Base-by-base conservation (phyloP, 2,329 filamentous ascomycete species). In the Penicillium janthinellum region DNA sequence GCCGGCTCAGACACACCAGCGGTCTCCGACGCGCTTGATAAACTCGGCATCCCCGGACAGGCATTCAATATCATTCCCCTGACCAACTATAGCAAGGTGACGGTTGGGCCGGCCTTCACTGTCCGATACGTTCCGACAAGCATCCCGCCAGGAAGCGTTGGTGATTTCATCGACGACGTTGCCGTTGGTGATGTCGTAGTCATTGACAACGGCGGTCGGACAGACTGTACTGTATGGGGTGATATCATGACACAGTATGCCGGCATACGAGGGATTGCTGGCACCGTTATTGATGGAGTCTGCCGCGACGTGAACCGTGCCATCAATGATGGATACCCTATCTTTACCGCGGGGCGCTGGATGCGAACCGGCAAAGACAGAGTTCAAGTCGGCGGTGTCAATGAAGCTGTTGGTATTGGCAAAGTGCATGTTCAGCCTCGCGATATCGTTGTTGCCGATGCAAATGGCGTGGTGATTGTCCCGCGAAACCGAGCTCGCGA, bases 181-280 rank as follows among this genome's bases (percentile, higher is more conserved):
- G 70, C 70, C 5, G 34, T 53, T 1, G 67, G 71, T 0, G 72
- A 75, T 54, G 49, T 75, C 0, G 65, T 75, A 0, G 71, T 75
- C 1, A 75, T 75, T 35, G 72, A 74, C 49, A 75, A 75, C 11
- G 64, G 67, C 3, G 71, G 72, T 14, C 72, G 73, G 37, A 75
- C 64, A 0, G 71, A 75, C 35, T 75, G 73, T 15, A 75, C 73
- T 2, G 70, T 75, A 4, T 75, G 73, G 73, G 73, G 73, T 1
- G 73, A 75, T 55, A 75, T 74, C 1, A 74, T 75, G 71, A 75
- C 73, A 0, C 71, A 75, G 56, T 75, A 74, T 17, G 71, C 73
- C 2, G 69, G 71, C 3, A 35, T 73, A 1, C 65, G 69, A 44
- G 69, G 65, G 5, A 67, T 74, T 56, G 67, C 69, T n/a, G 72